Conservation (phyloP, 2,329 filamentous ascomycete species). For the Thermothelomyces thermophilus region DNA sequence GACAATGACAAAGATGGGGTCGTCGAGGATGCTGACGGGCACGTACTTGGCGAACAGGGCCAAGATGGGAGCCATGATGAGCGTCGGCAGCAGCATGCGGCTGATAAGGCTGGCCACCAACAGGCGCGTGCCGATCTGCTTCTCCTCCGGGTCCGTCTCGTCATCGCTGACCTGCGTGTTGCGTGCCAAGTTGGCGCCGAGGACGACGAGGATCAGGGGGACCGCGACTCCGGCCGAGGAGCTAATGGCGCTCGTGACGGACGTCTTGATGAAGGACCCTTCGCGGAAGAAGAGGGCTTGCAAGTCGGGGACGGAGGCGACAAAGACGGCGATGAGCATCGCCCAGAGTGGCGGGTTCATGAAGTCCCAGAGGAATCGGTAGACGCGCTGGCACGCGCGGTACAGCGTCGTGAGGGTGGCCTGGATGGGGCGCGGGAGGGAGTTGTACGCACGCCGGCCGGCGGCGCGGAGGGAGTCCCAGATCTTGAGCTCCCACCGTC, state of each 20-base stretch:
- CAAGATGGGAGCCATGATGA: constrained; percentile 87
- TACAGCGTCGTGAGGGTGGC: constrained; percentile 28
- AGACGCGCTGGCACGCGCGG: constrained; percentile 39
- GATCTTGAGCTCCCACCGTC: constrained; percentile 24
- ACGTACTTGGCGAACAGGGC: constrained; percentile 85
- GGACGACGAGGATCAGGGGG: constrained; percentile 87
- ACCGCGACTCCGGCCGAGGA: constrained; percentile 89
- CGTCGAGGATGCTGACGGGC: constrained; percentile 87
- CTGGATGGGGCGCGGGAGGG: constrained; percentile 40
- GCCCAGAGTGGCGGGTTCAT: constrained; percentile 99
- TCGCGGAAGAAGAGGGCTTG: constrained; percentile 83
- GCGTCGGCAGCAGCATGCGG: constrained; percentile 85
- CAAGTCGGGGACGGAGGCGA: constrained; percentile 78
- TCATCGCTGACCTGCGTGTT: constrained; percentile 71
- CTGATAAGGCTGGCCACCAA: constrained; percentile 79
- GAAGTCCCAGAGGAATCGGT: constrained; percentile 73
- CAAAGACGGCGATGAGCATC: constrained; percentile 84
- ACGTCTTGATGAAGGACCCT: constrained; percentile 87
- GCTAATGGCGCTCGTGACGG: constrained; percentile 77
- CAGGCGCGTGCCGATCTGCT: constrained; percentile 62
- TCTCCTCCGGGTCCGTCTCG: constrained; percentile 61
- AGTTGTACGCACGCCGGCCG: constrained; percentile 27
- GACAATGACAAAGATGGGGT: constrained; percentile 96
- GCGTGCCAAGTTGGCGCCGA: constrained; percentile 88
- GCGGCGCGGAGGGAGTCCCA: constrained; percentile 19